phyloP scores from a whole-genome alignment of 305 asterid genomes.

The Ruellia speciosa region DNA sequence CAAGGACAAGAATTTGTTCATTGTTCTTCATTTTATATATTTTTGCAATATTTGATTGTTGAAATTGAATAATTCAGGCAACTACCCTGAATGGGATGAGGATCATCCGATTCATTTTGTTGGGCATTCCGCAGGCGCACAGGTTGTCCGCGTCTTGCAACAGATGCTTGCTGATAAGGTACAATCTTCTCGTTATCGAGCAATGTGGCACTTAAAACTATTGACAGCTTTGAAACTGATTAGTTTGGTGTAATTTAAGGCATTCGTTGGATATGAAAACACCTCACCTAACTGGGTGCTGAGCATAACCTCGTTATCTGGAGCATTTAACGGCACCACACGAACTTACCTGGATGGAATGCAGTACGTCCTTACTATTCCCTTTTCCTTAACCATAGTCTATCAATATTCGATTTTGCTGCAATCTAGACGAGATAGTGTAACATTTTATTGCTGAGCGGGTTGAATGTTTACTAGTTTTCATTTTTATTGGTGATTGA shows the following conservation, averaged over 20 bases:
- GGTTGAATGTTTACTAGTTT: neutral
- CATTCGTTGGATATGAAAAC: conserved; percentile 60
- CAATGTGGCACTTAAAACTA: neutral
- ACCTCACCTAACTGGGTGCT: conserved; percentile 78
- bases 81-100: conserved; percentile 96
- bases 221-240: conserved; percentile 12
- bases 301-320: conserved; percentile 84
- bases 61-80: conserved; percentile 39
- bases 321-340: conserved; percentile 96
- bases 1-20: neutral
- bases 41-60: conserved; percentile 6
- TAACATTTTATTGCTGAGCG: neutral
- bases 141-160: conserved; percentile 83
- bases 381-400: neutral
- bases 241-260: conserved; percentile 34
- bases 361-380: conserved; percentile 41
- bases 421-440: too few species aligned
- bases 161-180: conserved; percentile 98
- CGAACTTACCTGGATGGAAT: conserved; percentile 88
- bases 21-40: neutral
- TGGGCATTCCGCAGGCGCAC: conserved; percentile 98
- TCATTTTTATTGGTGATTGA: neutral
- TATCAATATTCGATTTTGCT: neutral
- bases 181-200: neutral
- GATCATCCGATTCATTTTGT: conserved; percentile 86